These are phyloP conservation scores for Pholiota molesta DNA, from an alignment of 768 basidiomycete species.

Conservation along the genomic window DNA sequence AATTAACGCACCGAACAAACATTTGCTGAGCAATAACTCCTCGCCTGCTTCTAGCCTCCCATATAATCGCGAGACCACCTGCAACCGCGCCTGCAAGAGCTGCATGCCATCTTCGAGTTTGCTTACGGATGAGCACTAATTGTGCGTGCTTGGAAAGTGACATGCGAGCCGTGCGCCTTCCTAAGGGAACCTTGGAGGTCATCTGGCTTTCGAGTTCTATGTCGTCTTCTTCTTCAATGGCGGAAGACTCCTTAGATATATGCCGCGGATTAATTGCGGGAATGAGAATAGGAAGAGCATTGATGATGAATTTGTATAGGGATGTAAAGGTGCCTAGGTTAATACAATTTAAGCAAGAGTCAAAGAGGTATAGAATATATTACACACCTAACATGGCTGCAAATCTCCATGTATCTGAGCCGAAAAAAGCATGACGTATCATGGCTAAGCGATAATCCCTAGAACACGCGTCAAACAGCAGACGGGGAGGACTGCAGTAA, in stretches of 20 bases:
- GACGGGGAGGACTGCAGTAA: background rate
- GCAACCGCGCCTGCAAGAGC: slow-evolving; percentile 77
- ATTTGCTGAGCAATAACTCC: slow-evolving; percentile 81
- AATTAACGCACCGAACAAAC: slow-evolving; percentile 73
- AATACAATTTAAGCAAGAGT: background rate
- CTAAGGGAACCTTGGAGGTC: slow-evolving; percentile 31
- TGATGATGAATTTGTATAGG: slow-evolving; percentile 79
- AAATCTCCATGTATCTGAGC: slow-evolving; percentile 80
- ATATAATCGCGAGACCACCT: slow-evolving; percentile 73
- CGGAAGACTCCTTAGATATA: slow-evolving; percentile 23
- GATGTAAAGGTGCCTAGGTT: slow-evolving; percentile 69
- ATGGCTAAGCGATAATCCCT: slow-evolving; percentile 69
- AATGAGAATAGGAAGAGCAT: slow-evolving; percentile 73
- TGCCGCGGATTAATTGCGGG: slow-evolving; percentile 42
- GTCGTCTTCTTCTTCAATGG: slow-evolving; percentile 33
- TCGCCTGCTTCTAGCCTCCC: slow-evolving; percentile 71
- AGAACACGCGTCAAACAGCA: background rate
- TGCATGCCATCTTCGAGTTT: slow-evolving; percentile 77
- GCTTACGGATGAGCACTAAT: slow-evolving; percentile 63
- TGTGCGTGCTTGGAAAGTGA: slow-evolving; percentile 69
- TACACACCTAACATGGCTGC: slow-evolving; percentile 81
- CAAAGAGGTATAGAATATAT: background rate
- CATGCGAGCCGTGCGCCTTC: slow-evolving; percentile 49
- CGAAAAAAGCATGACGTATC: slow-evolving; percentile 83
- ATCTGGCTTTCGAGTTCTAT: slow-evolving; percentile 28